Conservation (phyloP, 2,329 filamentous ascomycete species). For the Hirsutella rhossiliensis region DNA sequence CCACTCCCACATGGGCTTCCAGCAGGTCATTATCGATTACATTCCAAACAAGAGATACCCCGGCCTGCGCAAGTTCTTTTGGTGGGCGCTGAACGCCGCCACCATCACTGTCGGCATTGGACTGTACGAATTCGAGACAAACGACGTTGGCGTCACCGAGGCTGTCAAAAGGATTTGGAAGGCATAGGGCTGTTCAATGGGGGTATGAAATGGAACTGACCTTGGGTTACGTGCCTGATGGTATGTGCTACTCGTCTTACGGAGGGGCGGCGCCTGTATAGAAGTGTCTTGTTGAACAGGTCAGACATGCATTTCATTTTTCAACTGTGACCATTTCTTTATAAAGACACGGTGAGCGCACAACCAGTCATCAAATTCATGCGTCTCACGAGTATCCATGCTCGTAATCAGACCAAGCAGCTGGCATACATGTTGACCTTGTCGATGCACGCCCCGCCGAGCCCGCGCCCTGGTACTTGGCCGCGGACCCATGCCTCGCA, state of each 20-base stretch:
- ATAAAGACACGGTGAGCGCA: neutral
- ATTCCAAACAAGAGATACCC: slow-evolving; percentile 63
- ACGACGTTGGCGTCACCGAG: slow-evolving; percentile 90
- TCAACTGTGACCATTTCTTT: neutral
- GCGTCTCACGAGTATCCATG: too few relatives aligned
- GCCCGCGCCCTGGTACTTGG: too few relatives aligned
- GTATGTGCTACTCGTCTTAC: neutral
- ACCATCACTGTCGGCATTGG: slow-evolving; percentile 77
- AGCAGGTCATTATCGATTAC: slow-evolving; percentile 86
- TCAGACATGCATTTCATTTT: slow-evolving; percentile 6
- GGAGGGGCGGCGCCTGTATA: slow-evolving; percentile 7
- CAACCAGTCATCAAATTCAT: too few relatives aligned
- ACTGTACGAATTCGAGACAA: slow-evolving; percentile 98
- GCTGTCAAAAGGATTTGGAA: slow-evolving; percentile 81
- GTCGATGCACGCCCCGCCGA: too few relatives aligned
- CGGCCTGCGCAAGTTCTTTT: slow-evolving; percentile 50
- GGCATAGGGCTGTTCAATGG: slow-evolving; percentile 36
- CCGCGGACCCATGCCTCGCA: too few relatives aligned
- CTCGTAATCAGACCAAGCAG: too few relatives aligned
- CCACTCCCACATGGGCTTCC: slow-evolving; percentile 93
- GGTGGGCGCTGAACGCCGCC: slow-evolving; percentile 67
- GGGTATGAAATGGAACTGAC: too few relatives aligned
- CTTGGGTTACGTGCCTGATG: neutral
- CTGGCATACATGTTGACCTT: too few relatives aligned
- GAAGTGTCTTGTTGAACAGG: slow-evolving; percentile 6